Evolutionary conservation across 345 rosid genomes (phyloP), one percentile per base, ranked within the genome.

Genomic region (Syzygium jambos): DNA sequence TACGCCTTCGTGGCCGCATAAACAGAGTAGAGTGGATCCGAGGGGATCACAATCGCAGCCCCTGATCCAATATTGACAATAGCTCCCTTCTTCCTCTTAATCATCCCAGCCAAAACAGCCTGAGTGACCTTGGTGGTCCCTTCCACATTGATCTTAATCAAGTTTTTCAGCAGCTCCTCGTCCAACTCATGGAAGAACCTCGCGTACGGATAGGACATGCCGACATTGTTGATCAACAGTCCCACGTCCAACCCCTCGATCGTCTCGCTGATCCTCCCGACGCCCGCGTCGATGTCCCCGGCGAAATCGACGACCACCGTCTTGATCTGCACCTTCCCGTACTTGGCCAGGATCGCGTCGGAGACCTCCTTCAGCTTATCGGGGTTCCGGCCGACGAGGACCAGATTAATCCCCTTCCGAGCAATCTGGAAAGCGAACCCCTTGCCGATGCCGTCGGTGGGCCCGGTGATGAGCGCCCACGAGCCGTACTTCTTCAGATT

Each of bases 11-110:
- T 92, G 34, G 94, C 98, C 84, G 98, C 99, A 89, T 96, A 98
- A 90, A 96, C 95, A 41, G 98, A 94, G 90, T 98, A 96, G 46
- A 98, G 96, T 86, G 99, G 99, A 93, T 96, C 97, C 0, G 99
- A 96, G 89, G 99, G 99, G 52, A 98, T 93, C 6, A 96, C 92
- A 89, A 92, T 93, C 7, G 98, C 94, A 88, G 98, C 97, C 90
- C 99, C 99, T 85, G 99, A 98, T 46, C 99, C 99, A 89, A 98
- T 93, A 89, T 96, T 98, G 13, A 98, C 93, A 87, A 96, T 94
- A n/a, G 98, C 99, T 12, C 99, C 99, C 53, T 85, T 92, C 93
- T 96, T 98, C 94, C 97, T 95, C 92, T 92, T 61, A 68, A 98
- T 61, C 99, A 98, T 98, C 86, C 93, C 95, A 6, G 92, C 94